These are phyloP conservation scores for Platanthera guangdongensis DNA, from an alignment of 106 monocot species.

Conservation along the genomic window DNA sequence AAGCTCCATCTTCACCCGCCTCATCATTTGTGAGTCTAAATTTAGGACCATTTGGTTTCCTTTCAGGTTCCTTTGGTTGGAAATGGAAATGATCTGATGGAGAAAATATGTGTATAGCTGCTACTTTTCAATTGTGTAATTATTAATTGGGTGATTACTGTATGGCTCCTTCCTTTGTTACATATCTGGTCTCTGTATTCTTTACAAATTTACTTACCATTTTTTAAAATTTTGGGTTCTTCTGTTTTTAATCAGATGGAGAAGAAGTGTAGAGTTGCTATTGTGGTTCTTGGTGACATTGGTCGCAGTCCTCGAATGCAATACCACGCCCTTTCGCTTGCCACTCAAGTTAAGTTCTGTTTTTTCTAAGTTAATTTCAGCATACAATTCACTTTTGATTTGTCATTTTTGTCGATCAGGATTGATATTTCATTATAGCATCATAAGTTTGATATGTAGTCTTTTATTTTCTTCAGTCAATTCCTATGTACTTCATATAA, in stretches of 20 bases:
- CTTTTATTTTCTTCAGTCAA: not conserved
- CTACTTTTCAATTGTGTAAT: no score
- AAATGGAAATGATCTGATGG: no score
- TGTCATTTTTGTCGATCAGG: not conserved
- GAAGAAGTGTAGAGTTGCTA: slow-evolving; percentile 51
- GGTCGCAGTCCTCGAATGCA: slow-evolving; percentile 95
- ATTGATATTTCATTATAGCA: not conserved
- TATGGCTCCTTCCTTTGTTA: no score
- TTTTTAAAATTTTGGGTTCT: not conserved
- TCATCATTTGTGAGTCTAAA: no score
- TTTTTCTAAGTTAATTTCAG: not conserved
- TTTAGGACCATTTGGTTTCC: no score
- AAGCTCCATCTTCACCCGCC: no score
- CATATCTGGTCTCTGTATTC: no score
- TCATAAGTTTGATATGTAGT: not conserved
- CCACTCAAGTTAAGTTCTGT: slow-evolving; percentile 33
- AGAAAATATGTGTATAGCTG: no score
- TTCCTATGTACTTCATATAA: not conserved
- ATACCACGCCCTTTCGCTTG: slow-evolving; percentile 84
- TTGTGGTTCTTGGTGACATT: slow-evolving; percentile 94
- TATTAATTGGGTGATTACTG: no score
- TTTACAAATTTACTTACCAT: no score
- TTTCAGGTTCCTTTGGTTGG: no score
- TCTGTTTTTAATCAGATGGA: slow-evolving; percentile 7
- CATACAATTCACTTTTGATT: not conserved